Evolutionary conservation across 148 eudicot species (phyloP), one percentile per base, ranked within the genome.

Genomic region (Rhododendron griersonianum): DNA sequence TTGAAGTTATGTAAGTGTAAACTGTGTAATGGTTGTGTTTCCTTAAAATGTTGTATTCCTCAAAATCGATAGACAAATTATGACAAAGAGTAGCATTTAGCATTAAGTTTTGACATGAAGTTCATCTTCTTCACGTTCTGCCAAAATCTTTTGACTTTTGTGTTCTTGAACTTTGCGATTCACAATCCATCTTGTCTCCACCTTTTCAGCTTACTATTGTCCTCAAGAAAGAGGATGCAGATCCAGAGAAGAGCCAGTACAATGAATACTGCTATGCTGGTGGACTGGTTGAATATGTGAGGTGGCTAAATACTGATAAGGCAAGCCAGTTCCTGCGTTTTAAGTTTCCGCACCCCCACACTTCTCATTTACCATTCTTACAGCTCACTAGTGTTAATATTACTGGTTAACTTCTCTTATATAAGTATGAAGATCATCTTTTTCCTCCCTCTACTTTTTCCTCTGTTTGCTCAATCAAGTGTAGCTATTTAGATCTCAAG

Each of bases 301-400:
- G 88, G 86, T 97, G 99, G 99, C 93, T 97, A 85, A 97, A 97
- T 87, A 89, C 88, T 84, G 99, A 97, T 85, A 97, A 97, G 96
- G 98, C 91, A 85, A 83, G 85, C 25, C 78, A 47, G 45, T 71
- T 63, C 61, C n/a, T 33, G 19, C 10, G 23, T 50, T 19, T 11
- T 39, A 3, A 51, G 25, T 73, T 57, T 87, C 65, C 1, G 76
- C 19, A n/a, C 16, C 50, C 71, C 50, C 1, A 41, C 35, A 14
- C 1, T 50, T 25, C 33, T 73, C 51, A 35, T 69, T 44, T 44
- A 87, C 69, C 33, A 71, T 41, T 41, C 65, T 35, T 33, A 51
- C 44, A 37, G 87, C 57, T 55, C n/a, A 67, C 14, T 73, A 15
- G 16, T 55, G 6, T 80, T 35, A 13, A 30, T 81, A 21, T 48